Evolutionary conservation across 306 rosid genomes (phyloP).

Genomic region (Canavalia gladiata): DNA sequence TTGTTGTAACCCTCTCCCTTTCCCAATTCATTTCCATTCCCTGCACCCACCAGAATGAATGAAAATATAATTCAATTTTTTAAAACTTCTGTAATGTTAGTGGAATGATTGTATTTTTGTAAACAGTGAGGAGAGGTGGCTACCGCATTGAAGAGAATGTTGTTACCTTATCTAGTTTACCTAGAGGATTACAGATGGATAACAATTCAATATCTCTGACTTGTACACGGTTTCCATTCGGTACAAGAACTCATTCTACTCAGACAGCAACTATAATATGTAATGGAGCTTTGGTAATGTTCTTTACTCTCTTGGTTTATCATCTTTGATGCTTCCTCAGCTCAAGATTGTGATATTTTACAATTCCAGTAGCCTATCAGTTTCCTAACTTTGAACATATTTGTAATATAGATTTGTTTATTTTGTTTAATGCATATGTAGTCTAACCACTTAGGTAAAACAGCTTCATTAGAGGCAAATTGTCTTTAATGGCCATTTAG

Average conservation of each 20-base stretch:
- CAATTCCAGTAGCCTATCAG: neutral
- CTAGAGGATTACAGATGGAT: slow-evolving; percentile 22
- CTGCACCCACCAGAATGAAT: slow-evolving; percentile 13
- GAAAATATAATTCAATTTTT: slow-evolving; percentile 10
- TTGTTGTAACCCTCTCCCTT: slow-evolving; percentile 18
- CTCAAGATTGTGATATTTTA: neutral
- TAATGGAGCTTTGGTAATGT: slow-evolving; percentile 61
- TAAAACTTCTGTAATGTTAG: neutral
- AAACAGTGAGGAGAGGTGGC: slow-evolving; percentile 49
- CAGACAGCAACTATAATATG: slow-evolving; percentile 53
- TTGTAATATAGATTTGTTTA: neutral
- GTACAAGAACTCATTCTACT: slow-evolving; percentile 38
- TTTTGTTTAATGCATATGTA: slow-evolving; percentile 8
- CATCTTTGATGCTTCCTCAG: slow-evolving; percentile 22
- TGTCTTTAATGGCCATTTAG: slow-evolving; percentile 19
- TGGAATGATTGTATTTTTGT: slow-evolving; percentile 35
- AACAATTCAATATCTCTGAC: slow-evolving; percentile 38
- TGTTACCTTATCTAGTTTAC: slow-evolving; percentile 33
- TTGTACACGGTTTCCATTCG: slow-evolving; percentile 38
- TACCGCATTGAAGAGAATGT: slow-evolving; percentile 35
- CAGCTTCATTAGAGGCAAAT: slow-evolving; percentile 4
- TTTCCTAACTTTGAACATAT: slow-evolving; percentile 16
- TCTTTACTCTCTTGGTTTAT: slow-evolving; percentile 14
- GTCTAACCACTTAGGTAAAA: slow-evolving; percentile 2
- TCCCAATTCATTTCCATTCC: slow-evolving; percentile 3